Evolutionary conservation across 1,139 yeast species (phyloP).

Genomic region (Debaryomyces singareniensis): DNA sequence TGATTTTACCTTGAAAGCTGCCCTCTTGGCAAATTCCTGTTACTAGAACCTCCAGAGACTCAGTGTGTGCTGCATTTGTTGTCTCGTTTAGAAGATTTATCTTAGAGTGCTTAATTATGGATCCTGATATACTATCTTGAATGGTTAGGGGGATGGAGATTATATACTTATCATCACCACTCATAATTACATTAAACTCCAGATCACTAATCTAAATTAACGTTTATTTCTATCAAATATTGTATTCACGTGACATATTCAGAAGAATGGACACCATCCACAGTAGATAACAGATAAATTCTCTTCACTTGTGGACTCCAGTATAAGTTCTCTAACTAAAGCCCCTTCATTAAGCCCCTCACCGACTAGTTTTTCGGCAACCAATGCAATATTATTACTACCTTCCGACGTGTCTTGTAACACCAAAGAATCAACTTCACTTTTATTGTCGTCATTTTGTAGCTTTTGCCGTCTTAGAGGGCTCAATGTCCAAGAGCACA

Average conservation of each 20-base stretch:
- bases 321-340: conserved; percentile 70
- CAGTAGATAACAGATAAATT: conserved; percentile 71
- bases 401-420: conserved; percentile 68
- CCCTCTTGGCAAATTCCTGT: conserved; percentile 17
- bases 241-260: no score
- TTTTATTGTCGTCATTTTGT: conserved; percentile 34
- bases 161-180: no score
- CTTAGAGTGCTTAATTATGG: conserved; percentile 11
- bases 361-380: conserved; percentile 61
- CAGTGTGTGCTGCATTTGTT: conserved; percentile 7
- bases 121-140: conserved; percentile 12
- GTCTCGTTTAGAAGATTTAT: conserved; percentile 8
- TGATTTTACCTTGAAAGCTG: conserved; percentile 9
- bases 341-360: conserved; percentile 78
- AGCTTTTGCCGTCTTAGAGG: conserved; percentile 56
- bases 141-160: conserved; percentile 16
- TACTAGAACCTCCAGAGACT: conserved; percentile 9
- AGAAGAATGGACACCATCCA: conserved; percentile 74
- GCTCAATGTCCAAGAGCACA: conserved; percentile 84
- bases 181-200: no score
- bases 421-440: conserved; percentile 13
- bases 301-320: conserved; percentile 62
- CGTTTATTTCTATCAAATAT: no score
- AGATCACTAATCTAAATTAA: no score
- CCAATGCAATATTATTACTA: conserved; percentile 68